A percentile compares a stretch with the other conserved stretches of the same genome.
These are phyloP conservation scores for Xylaria sp. DNA, from an alignment of 2,329 filamentous ascomycete genomes.

Conservation along the genomic window DNA sequence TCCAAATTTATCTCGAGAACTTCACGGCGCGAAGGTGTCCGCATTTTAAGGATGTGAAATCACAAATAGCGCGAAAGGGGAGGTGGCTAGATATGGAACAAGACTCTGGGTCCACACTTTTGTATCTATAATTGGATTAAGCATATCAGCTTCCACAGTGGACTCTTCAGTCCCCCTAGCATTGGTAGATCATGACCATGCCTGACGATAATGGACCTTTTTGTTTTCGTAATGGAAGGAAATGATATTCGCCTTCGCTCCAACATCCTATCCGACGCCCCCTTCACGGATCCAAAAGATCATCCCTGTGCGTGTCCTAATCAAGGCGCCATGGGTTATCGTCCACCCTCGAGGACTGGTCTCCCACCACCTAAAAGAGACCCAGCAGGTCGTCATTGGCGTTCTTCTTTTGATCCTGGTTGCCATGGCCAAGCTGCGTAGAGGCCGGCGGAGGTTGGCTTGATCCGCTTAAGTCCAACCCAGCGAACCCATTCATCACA, in stretches of 20 bases:
- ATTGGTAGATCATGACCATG: conserved; percentile 22
- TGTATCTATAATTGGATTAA: conserved; percentile 27
- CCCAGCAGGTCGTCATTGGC: conserved; percentile 70
- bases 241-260: conserved; percentile 14
- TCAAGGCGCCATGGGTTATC: conserved; percentile 10
- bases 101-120: conserved; percentile 19
- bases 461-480: conserved; percentile 76
- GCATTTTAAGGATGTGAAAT: conserved; percentile 5
- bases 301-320: neutral
- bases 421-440: conserved; percentile 62
- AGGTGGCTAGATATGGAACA: conserved; percentile 8
- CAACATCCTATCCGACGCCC: neutral
- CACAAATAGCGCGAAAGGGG: neutral
- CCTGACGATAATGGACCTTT: conserved; percentile 12
- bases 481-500: conserved; percentile 88
- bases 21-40: neutral
- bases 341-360: neutral
- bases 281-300: conserved; percentile 30
- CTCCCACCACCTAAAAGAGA: conserved; percentile 58
- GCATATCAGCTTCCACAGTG: conserved; percentile 9
- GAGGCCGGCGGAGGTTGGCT: conserved; percentile 72
- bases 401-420: conserved; percentile 52
- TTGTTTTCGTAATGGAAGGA: conserved; percentile 10
- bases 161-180: conserved; percentile 7
- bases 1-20: neutral